phyloP scores from a whole-genome alignment of 2,329 filamentous ascomycete species.

The Aspergillus pseudoterreus region DNA sequence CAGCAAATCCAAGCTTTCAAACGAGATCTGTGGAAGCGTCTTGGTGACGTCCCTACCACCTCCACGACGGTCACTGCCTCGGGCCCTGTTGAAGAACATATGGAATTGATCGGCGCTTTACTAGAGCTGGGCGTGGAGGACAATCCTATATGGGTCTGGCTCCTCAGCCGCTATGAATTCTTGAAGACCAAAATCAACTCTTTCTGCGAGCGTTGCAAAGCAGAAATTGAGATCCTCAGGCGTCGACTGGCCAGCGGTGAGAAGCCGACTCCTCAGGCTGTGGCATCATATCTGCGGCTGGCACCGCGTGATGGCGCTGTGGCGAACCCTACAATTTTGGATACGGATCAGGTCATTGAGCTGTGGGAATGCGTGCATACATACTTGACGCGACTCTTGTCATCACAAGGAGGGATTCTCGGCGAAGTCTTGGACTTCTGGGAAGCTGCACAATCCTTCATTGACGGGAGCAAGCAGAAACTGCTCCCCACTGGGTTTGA shows the following conservation, averaged over 20 bases:
- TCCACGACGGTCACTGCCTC: slow-evolving; percentile 50
- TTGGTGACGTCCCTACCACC: slow-evolving; percentile 64
- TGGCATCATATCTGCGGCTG: slow-evolving; percentile 73
- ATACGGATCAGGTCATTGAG: slow-evolving; percentile 76
- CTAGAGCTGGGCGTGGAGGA: slow-evolving; percentile 93
- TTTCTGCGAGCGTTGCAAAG: slow-evolving; percentile 78
- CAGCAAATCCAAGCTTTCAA: slow-evolving; percentile 85
- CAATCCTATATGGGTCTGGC: slow-evolving; percentile 95
- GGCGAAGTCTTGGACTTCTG: slow-evolving; percentile 92
- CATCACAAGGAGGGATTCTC: slow-evolving; percentile 69
- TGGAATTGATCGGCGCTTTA: slow-evolving; percentile 84
- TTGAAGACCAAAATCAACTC: slow-evolving; percentile 79
- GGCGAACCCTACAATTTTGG: slow-evolving; percentile 62
- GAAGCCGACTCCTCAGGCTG: slow-evolving; percentile 63
- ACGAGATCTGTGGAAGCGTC: slow-evolving; percentile 78
- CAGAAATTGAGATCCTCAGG: slow-evolving; percentile 88
- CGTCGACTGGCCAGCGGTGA: slow-evolving; percentile 72
- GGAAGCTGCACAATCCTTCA: slow-evolving; percentile 86
- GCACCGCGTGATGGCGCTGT: slow-evolving; percentile 65
- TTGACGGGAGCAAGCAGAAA: slow-evolving; percentile 78
- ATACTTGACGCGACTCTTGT: slow-evolving; percentile 71
- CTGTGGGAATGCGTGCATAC: slow-evolving; percentile 86
- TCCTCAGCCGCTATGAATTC: slow-evolving; percentile 83
- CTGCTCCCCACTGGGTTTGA: slow-evolving; percentile 76
- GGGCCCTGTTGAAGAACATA: slow-evolving; percentile 70